Evolutionary conservation across 2,329 filamentous ascomycete species (phyloP), one percentile per base, ranked within the genome.

Genomic region (Claviceps citrina): DNA sequence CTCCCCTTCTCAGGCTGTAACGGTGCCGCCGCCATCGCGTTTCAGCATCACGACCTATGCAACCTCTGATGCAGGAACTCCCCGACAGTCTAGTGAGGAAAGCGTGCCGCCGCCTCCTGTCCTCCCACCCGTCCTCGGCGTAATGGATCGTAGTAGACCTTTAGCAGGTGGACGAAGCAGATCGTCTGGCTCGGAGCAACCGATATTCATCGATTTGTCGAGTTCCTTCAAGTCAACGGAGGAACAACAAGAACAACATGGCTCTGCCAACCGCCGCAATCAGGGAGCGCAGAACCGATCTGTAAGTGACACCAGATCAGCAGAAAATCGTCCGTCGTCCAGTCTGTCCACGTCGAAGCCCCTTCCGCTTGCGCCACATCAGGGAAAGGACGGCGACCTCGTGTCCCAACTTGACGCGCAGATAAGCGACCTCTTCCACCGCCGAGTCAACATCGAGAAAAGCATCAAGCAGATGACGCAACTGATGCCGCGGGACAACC

Each of bases 381-480:
- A 83, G 54, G 51, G 55, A 7, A 63, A 70, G 5, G 66, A 73
- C 2, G 65, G 71, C 27, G 77, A 80, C 53, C 78, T 78, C 22
- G 73, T 89, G 13, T 69, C 74, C 8, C 67, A 71, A 44, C 67
- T 91, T 19, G 73, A 81, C 51, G 73, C 77, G 4, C 71, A 75
- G 50, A 71, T 83, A 24, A 67, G 76, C 31, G 69, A 72, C 36
- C 68, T 91, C 7, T 65, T 66, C 1, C 76, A 81, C 52, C 74
- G 82, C 33, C 74, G 78, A 40, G 65, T 70, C 44, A 89, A 87
- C 59, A 74, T 89, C 51, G 71, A 74, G 53, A 76, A 69, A 19
- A 76, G 80, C 45, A 83, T 91, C 54, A 66, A 72, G 46, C 81
- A 89, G 56, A 78, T 89, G 67, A 84, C 78, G 43, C 76, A 84